Conservation (phyloP, 192 early-diverging fungal species). For the Bifiguratus adelaidae region DNA sequence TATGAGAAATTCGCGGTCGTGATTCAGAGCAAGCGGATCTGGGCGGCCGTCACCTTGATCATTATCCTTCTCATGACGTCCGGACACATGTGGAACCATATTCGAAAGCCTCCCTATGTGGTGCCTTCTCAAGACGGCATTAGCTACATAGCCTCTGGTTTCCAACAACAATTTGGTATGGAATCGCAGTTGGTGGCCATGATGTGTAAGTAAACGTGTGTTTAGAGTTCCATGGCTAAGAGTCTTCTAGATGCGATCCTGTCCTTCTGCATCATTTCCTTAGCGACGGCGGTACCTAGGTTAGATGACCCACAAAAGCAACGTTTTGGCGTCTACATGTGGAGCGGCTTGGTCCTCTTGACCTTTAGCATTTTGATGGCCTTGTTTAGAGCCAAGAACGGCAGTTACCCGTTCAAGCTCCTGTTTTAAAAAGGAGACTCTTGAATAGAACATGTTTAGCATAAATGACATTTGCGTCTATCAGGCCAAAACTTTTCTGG, state of each 20-base stretch:
- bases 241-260: slow-evolving; percentile 44
- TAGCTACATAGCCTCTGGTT: slow-evolving; percentile 50
- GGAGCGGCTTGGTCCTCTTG: slow-evolving; percentile 51
- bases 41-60: slow-evolving; percentile 40
- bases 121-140: slow-evolving; percentile 35
- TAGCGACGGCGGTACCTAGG: slow-evolving; percentile 39
- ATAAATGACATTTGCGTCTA: too few relatives aligned
- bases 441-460: too few relatives aligned
- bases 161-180: slow-evolving; percentile 55
- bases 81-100: slow-evolving; percentile 83
- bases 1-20: slow-evolving; percentile 27
- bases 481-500: too few relatives aligned
- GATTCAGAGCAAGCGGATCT: slow-evolving; percentile 41
- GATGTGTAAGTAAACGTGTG: slow-evolving; percentile 42
- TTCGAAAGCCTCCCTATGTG: slow-evolving; percentile 61
- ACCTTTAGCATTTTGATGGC: slow-evolving; percentile 51
- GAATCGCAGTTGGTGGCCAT: slow-evolving; percentile 64
- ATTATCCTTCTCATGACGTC: slow-evolving; percentile 61
- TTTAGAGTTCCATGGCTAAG: background rate
- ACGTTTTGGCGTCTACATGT: slow-evolving; percentile 42
- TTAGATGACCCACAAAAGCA: slow-evolving; percentile 42
- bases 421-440: slow-evolving; percentile 24
- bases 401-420: slow-evolving; percentile 55
- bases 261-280: slow-evolving; percentile 36
- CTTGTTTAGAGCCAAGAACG: slow-evolving; percentile 62